phyloP scores from a whole-genome alignment of 2,329 filamentous ascomycete genomes.

The Diaporthe sp. region DNA sequence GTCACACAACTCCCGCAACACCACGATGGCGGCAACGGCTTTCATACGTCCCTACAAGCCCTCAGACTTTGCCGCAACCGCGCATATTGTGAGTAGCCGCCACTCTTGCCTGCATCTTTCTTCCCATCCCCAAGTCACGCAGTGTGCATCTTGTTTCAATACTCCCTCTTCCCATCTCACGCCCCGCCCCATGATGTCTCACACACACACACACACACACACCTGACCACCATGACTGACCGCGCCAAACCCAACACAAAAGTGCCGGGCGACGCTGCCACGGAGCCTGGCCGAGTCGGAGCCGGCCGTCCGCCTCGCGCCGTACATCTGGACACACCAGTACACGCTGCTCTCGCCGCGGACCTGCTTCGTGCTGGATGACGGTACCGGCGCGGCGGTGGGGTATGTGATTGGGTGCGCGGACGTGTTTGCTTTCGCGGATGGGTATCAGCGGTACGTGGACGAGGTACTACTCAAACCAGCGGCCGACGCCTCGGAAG shows the following conservation, averaged over 20 bases:
- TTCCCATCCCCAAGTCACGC: background rate
- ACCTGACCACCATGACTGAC: background rate
- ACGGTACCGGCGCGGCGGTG: slow-evolving; percentile 54
- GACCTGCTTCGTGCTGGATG: slow-evolving; percentile 60
- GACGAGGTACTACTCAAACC: slow-evolving; percentile 40
- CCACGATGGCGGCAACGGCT: background rate
- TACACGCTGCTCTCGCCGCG: slow-evolving; percentile 57
- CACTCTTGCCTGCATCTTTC: background rate
- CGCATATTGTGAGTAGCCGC: slow-evolving; percentile 4
- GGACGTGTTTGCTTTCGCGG: slow-evolving; percentile 52
- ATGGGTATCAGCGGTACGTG: slow-evolving; percentile 52
- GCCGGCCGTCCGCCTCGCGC: slow-evolving; percentile 49
- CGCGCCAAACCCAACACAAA: background rate
- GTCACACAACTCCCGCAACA: background rate
- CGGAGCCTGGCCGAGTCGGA: slow-evolving; percentile 51
- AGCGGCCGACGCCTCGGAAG: slow-evolving; percentile 29
- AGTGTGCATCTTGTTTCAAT: background rate
- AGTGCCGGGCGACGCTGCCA: slow-evolving; percentile 61
- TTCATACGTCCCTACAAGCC: slow-evolving; percentile 9
- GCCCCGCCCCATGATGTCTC: background rate
- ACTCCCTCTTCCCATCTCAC: background rate
- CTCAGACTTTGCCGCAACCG: background rate
- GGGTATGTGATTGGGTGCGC: slow-evolving; percentile 62
- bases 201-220: background rate
- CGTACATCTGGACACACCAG: slow-evolving; percentile 63